Percentiles rank a stretch among this genome's conserved stretches.
Evolutionary conservation across 208 protist species (phyloP).

Genomic region (Phytomonas sp.): DNA sequence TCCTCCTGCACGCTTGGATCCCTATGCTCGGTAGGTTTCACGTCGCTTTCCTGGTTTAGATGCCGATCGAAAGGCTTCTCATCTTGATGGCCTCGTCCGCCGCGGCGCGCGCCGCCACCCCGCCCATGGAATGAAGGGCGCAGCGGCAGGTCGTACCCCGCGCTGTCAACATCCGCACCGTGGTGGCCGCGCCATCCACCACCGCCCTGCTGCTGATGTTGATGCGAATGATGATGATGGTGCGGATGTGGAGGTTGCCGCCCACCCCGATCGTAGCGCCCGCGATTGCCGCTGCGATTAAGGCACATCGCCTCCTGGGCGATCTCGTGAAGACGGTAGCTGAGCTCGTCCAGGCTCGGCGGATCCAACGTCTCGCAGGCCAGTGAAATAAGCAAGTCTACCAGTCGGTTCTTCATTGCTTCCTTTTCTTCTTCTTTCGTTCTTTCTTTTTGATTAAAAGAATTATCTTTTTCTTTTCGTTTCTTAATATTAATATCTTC

Average conservation of each 20-base stretch:
- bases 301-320: constrained; percentile 14
- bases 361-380: constrained; percentile 27
- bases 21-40: neutral
- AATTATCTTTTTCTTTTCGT: neutral
- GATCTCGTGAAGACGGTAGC: constrained; percentile 15
- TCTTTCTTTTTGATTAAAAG: neutral
- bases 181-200: constrained; percentile 11
- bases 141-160: constrained; percentile 3
- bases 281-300: constrained; percentile 4
- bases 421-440: neutral
- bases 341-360: constrained; percentile 23
- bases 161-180: neutral
- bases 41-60: neutral
- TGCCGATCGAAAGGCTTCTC: neutral
- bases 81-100: neutral
- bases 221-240: neutral
- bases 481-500: neutral
- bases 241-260: neutral
- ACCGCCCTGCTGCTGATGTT: constrained; percentile 14
- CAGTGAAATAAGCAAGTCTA: constrained; percentile 27
- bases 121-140: too few relatives aligned
- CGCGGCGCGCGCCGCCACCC: constrained; percentile 1
- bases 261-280: neutral
- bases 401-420: constrained; percentile 17
- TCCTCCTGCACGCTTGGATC: neutral